phyloP scores from a whole-genome alignment of 768 basidiomycete genomes.

The Mycena sanguinolenta region DNA sequence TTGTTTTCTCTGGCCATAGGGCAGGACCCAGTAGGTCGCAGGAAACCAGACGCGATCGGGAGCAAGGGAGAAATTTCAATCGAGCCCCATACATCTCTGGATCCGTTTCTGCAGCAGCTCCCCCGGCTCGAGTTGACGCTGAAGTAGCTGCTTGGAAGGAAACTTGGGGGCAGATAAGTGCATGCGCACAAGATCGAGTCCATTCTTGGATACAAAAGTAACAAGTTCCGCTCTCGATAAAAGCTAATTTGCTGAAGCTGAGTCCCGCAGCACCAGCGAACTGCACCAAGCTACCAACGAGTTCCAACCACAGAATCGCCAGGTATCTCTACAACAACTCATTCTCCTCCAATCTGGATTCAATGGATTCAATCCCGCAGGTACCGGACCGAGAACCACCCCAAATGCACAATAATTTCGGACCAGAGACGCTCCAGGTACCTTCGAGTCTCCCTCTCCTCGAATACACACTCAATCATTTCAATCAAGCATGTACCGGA shows the following conservation, averaged over 20 bases:
- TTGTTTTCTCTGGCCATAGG: not conserved
- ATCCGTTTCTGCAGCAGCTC: not conserved
- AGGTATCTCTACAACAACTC: not conserved
- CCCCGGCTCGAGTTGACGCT: not conserved
- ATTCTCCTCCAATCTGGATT: not conserved
- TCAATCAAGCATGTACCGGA: not conserved
- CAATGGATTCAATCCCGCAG: not conserved
- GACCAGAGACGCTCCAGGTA: no score
- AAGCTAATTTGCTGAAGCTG: not conserved
- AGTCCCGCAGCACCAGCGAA: not conserved
- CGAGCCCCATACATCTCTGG: not conserved
- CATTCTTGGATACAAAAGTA: not conserved
- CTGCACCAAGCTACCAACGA: not conserved
- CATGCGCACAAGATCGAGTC: not conserved
- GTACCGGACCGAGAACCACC: not conserved
- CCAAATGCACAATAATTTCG: not conserved
- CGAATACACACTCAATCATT: not conserved
- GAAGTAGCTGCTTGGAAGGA: not conserved
- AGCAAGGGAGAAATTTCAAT: not conserved
- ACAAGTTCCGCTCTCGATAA: not conserved
- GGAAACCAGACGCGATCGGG: not conserved
- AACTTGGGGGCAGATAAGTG: not conserved
- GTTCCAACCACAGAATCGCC: not conserved
- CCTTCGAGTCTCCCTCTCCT: not conserved
- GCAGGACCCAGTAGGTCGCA: not conserved